phyloP scores from a whole-genome alignment of 192 early-diverging fungal genomes.

The Chytriomyces sp. region DNA sequence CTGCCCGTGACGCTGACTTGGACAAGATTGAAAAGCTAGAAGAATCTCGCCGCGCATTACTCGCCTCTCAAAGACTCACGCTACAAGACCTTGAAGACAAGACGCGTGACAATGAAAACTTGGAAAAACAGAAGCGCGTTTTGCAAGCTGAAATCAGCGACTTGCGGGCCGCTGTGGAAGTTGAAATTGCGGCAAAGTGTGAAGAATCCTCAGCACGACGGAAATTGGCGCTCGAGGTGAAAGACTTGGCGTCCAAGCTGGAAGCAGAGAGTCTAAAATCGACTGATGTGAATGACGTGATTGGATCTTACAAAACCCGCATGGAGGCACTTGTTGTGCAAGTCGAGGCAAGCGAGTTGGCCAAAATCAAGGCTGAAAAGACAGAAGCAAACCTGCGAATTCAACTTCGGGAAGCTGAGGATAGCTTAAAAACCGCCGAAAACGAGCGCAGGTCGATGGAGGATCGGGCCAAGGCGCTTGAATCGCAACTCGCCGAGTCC shows the following conservation, averaged over 20 bases:
- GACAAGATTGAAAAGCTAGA: constrained; percentile 78
- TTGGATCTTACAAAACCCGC: constrained; percentile 60
- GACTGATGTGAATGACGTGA: constrained; percentile 59
- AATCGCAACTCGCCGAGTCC: constrained; percentile 73
- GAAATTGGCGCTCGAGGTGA: constrained; percentile 63
- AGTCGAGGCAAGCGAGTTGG: constrained; percentile 72
- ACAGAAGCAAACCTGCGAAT: constrained; percentile 65
- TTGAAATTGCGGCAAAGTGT: constrained; percentile 65
- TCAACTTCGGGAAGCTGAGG: constrained; percentile 74
- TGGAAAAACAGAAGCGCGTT: constrained; percentile 69
- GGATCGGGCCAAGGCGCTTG: constrained; percentile 65
- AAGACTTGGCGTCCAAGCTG: constrained; percentile 65
- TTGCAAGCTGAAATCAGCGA: constrained; percentile 69
- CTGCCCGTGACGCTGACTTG: constrained; percentile 68
- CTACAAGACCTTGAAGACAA: constrained; percentile 84
- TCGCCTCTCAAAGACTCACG: constrained; percentile 74
- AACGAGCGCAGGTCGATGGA: constrained; percentile 69
- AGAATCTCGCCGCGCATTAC: constrained; percentile 79
- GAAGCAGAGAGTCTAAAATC: constrained; percentile 69
- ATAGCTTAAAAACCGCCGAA: constrained; percentile 65
- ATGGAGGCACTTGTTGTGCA: constrained; percentile 60
- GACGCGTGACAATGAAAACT: constrained; percentile 67
- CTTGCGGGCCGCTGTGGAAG: constrained; percentile 64
- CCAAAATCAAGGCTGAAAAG: constrained; percentile 78
- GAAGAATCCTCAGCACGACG: constrained; percentile 65